Conservation (phyloP, 2,329 filamentous ascomycete species). For the Sporothrix pallida region DNA sequence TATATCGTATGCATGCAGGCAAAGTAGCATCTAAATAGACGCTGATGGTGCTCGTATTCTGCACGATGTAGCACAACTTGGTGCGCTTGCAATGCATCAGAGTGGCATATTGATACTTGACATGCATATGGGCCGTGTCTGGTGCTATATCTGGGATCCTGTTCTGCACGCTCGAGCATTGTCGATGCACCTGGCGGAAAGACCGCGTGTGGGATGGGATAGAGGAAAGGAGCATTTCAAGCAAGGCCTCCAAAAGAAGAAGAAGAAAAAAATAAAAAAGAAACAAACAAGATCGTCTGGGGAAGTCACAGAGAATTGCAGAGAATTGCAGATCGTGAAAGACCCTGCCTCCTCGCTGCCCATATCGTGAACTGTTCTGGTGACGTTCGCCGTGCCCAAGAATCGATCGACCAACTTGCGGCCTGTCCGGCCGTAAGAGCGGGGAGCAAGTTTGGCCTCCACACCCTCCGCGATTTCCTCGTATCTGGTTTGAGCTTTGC, state of each 20-base stretch:
- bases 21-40: not conserved
- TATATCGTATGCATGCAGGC: not conserved
- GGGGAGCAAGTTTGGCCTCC: not conserved
- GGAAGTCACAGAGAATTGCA: not conserved
- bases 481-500: no score
- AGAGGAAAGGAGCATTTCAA: no score
- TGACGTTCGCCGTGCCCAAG: not conserved
- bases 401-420: not conserved
- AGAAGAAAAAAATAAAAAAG: not conserved
- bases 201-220: no score
- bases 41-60: not conserved
- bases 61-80: not conserved
- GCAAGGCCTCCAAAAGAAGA: not conserved
- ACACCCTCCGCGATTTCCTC: no score
- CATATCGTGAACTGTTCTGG: not conserved
- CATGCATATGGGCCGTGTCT: not conserved
- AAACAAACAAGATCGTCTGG: not conserved
- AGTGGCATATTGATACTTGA: not conserved
- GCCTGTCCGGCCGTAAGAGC: not conserved
- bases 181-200: not conserved
- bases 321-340: not conserved
- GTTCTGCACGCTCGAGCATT: constrained; percentile 6
- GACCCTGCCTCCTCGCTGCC: not conserved
- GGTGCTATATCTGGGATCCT: not conserved
- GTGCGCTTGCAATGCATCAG: not conserved